Evolutionary conservation across 2,329 filamentous ascomycete genomes (phyloP), one percentile per base, ranked within the genome.

Genomic region (Knufia petricola): DNA sequence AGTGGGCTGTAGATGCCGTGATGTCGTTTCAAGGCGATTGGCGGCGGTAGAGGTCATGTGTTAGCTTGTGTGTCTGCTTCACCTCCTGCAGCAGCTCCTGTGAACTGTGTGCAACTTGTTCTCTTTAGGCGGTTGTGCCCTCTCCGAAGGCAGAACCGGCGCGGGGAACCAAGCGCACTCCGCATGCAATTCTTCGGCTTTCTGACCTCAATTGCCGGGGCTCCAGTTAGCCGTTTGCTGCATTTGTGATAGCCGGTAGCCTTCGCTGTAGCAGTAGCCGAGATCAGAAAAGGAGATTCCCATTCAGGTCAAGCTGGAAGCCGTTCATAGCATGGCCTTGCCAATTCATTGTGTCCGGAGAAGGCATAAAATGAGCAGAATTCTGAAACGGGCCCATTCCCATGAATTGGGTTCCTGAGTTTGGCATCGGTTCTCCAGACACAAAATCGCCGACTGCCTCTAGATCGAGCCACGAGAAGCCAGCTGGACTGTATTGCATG

Each of bases 391-490:
- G 50, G 41, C 30, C 45, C 55, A 56, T 52, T 1, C 46, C 50
- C 12, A 58, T 44, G 10, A 54, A 44, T 28, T 51, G 50, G 20
- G 50, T 36, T 26, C 47, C 53, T 20, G 46, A 48, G n/a, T 32
- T 15, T 2, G 50, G 31, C 24, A 59, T 48, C 41, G 64, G 66
- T 44, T 72, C 69, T 2, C 69, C 68, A 3, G 68, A 70, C 17
- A 73, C 74, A 56, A 76, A 79, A 52, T 80, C 76, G 0, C 76
- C 76, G 1, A 81, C 71, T 1, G 77, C 77, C 50, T 76, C 74
- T 3, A 81, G 63, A 57, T 81, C 76, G 1, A 78, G 67, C 78
- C 78, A 81, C 0, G 76, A 79, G 61, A 81, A 81, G 37, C 77
- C 74, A 1, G 72, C 66, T 45, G 70, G 65, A 60, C 70, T 66